Percentiles rank a stretch among this genome's conserved stretches.
These are phyloP conservation scores for Plantago lanceolata DNA, from an alignment of 305 asterid genomes.

Conservation along the genomic window DNA sequence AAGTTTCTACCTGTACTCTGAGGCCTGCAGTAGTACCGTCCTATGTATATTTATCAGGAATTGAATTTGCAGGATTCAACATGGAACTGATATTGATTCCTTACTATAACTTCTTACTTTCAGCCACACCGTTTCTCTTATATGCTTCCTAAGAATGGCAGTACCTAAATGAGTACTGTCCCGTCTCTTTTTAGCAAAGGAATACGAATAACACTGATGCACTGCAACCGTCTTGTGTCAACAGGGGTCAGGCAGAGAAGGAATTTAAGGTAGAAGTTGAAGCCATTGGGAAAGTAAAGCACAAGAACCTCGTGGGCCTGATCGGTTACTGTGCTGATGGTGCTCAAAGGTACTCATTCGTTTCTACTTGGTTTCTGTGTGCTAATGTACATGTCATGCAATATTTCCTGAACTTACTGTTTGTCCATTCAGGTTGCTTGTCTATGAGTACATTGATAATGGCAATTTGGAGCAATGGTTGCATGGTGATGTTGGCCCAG, in stretches of 20 bases:
- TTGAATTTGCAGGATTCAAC: no score
- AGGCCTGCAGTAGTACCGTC: no score
- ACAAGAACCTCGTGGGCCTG: slow-evolving; percentile 73
- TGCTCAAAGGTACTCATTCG: slow-evolving; percentile 44
- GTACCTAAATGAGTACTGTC: neutral
- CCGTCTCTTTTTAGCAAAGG: slow-evolving; percentile 3
- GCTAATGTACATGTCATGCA: neutral
- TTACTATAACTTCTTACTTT: neutral
- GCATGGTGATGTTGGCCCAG: slow-evolving; percentile 73
- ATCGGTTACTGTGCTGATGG: slow-evolving; percentile 75
- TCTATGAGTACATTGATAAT: slow-evolving; percentile 66
- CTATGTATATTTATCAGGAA: neutral
- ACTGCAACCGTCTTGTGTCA: slow-evolving; percentile 12
- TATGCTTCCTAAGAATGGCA: neutral
- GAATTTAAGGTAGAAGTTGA: slow-evolving; percentile 84
- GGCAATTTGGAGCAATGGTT: slow-evolving; percentile 87
- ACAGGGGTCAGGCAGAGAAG: slow-evolving; percentile 76
- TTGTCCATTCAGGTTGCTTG: slow-evolving; percentile 51
- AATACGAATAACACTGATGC: slow-evolving; percentile 18
- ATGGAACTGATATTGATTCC: neutral
- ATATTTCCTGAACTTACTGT: slow-evolving; percentile 1
- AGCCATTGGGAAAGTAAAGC: slow-evolving; percentile 81
- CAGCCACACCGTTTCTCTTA: neutral
- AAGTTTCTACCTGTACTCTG: no score
- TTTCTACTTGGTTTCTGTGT: neutral